Evolutionary conservation across 768 basidiomycete species (phyloP), one percentile per base, ranked within the genome.

Genomic region (Kwoniella bestiolae): DNA sequence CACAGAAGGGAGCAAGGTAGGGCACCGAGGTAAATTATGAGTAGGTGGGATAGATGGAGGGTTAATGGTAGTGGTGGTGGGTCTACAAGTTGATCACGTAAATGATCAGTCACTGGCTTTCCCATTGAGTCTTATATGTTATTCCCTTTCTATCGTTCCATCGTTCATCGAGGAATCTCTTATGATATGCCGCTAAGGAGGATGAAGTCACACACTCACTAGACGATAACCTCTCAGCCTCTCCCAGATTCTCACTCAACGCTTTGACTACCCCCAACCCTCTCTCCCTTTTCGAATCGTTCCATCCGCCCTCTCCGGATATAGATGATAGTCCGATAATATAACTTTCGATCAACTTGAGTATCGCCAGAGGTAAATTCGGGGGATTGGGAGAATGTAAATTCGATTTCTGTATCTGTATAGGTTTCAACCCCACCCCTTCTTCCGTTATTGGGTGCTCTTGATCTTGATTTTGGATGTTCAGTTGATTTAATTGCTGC

Each of bases 31-130:
- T 81, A 81, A 65, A 81, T 71, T 14, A 71, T 50, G 12, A 79
- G 65, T 9, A 81, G 73, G 50, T 81, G 75, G 1, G 72, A 70
- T 1, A 79, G 68, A 60, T 81, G 80, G 2, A 78, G 63, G 5
- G 75, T 77, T 8, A 81, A 66, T 0, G 80, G 75, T 46, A 81
- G 60, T 12, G 80, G 78, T 2, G 80, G 78, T 23, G 80, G 74
- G 59, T 72, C 80, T 80, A 16, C 12, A 23, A 35, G 44, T 14
- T 35, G 25, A 25, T 5, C 16, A 28, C 38, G 12, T 14, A 3
- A 41, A 28, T n/a, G 18, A 51, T 46, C 47, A 63, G 58, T 51
- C 57, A 26, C 21, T 51, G 29, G 6, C 8, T 8, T 41, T 41
- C 8, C 38, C 18, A 18, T 41, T 41, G 18, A 41, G 8, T 41